Base-by-base conservation (phyloP, 2,329 filamentous ascomycete species). In the Pseudopithomyces chartarum region DNA sequence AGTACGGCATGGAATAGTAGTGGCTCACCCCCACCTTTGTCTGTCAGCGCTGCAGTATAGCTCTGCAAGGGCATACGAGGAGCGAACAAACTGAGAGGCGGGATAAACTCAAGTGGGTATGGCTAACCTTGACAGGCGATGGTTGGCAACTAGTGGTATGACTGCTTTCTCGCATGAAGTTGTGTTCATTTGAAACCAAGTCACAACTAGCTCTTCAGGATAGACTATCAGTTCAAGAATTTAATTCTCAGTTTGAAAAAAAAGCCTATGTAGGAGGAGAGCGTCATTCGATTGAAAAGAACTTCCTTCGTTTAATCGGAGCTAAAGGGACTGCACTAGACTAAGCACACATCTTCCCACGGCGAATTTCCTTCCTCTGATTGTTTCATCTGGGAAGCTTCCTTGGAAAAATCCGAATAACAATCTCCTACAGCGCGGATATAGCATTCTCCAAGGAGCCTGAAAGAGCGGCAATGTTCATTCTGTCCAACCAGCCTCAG, bases 11-110 rank as follows among this genome's bases (percentile, higher is more conserved):
- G 34, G n/a, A n/a, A n/a, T 12, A 36, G 19, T 32, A 20, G 19
- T 39, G 20, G 17, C 26, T 39, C 19, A 38, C 40, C 51, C 50
- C 51, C 51, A 53, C 51, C 33, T 53, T 53, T 53, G 51, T 43
- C 42, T 45, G 36, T 52, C 5, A 29, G 26, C 4, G 26, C 26
- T 29, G 26, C 5, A 29, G 26, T 29, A n/a, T n/a, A n/a, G n/a
- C n/a, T n/a, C n/a, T n/a, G n/a, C n/a, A n/a, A n/a, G n/a, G n/a
- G n/a, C n/a, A n/a, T n/a, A 34, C 32, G 32, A 34, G 13, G 32
- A 13, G 32, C 7, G 13, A 34, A 34, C 13, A 8, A 34, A 34
- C 13, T 34, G 32, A 34, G 32, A 34, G 13, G 32, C 13, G 13
- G n/a, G n/a, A n/a, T n/a, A n/a, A n/a, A n/a, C n/a, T n/a, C 32